phyloP scores from a whole-genome alignment of 352 stramenopile species.

The Pythium phragmiticola region DNA sequence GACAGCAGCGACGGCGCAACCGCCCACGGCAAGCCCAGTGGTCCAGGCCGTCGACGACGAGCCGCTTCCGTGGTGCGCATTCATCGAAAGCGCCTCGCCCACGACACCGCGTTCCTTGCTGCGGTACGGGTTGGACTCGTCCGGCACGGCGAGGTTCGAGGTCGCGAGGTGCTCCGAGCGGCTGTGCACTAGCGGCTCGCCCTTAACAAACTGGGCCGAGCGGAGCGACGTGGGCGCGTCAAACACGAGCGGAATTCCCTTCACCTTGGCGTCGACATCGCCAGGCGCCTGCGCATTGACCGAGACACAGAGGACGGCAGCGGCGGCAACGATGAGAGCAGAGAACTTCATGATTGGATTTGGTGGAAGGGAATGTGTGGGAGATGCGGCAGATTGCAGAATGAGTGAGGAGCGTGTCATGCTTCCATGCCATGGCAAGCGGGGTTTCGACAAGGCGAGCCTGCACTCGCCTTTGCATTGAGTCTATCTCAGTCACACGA shows the following conservation, averaged over 20 bases:
- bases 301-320: constrained; percentile 26
- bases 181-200: constrained; percentile 24
- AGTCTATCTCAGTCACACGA: constrained; percentile 3
- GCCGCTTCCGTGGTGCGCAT: constrained; percentile 5
- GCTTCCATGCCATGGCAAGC: not conserved
- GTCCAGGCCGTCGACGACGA: constrained; percentile 19
- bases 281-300: constrained; percentile 17
- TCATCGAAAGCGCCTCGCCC: constrained; percentile 29
- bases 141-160: constrained; percentile 20
- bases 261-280: constrained; percentile 8
- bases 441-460: too few relatives aligned
- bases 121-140: constrained; percentile 25
- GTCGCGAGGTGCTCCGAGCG: constrained; percentile 25
- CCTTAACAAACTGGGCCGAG: constrained; percentile 16
- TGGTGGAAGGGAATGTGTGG: constrained; percentile 1
- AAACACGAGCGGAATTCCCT: constrained; percentile 21
- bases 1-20: constrained; percentile 42
- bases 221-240: constrained; percentile 7
- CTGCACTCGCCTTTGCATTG: constrained; percentile 14
- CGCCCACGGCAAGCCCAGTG: constrained; percentile 32
- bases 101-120: constrained; percentile 14
- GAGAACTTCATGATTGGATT: constrained; percentile 41
- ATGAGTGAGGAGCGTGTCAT: constrained; percentile 18
- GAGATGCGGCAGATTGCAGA: constrained; percentile 9
- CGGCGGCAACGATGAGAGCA: constrained; percentile 32